These are phyloP conservation scores for Besnoitia besnoiti DNA, from an alignment of 169 alveolate species.

Conservation along the genomic window DNA sequence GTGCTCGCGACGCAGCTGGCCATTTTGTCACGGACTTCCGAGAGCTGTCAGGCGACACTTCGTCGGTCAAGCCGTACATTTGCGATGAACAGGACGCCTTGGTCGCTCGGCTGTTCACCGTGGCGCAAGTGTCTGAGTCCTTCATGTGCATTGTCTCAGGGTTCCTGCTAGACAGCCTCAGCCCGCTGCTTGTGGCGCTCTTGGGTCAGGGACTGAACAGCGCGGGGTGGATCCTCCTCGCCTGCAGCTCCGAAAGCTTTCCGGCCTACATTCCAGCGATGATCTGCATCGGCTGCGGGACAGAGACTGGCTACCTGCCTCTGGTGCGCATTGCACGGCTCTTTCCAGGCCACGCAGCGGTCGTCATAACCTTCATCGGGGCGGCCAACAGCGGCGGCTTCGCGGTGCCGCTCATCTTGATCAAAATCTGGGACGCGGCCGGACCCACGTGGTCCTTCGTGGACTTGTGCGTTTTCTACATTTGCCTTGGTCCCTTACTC, in stretches of 20 bases:
- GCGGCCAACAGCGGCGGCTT: slow-evolving; percentile 56
- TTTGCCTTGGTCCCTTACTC: neutral
- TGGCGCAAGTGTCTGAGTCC: slow-evolving; percentile 47
- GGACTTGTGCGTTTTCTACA: neutral
- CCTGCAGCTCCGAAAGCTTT: neutral
- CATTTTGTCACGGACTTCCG: neutral
- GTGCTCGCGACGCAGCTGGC: neutral
- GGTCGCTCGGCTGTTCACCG: slow-evolving; percentile 45
- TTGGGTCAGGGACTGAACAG: slow-evolving; percentile 50
- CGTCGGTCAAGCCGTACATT: neutral
- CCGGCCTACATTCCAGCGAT: slow-evolving; percentile 48
- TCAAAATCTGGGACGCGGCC: slow-evolving; percentile 25
- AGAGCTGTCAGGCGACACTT: neutral
- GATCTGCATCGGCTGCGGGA: slow-evolving; percentile 45
- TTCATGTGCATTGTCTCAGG: slow-evolving; percentile 62
- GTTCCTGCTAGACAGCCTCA: slow-evolving; percentile 33
- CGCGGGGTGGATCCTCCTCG: slow-evolving; percentile 58
- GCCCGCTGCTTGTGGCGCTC: slow-evolving; percentile 52
- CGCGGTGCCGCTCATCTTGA: slow-evolving; percentile 53
- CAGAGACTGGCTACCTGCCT: slow-evolving; percentile 63
- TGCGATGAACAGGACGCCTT: slow-evolving; percentile 65
- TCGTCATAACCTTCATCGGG: slow-evolving; percentile 54
- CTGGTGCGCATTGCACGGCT: neutral
- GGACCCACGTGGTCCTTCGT: slow-evolving; percentile 17
- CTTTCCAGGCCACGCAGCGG: slow-evolving; percentile 27